Base-by-base conservation (phyloP, 352 stramenopile species). In the Aphanomyces astaci region DNA sequence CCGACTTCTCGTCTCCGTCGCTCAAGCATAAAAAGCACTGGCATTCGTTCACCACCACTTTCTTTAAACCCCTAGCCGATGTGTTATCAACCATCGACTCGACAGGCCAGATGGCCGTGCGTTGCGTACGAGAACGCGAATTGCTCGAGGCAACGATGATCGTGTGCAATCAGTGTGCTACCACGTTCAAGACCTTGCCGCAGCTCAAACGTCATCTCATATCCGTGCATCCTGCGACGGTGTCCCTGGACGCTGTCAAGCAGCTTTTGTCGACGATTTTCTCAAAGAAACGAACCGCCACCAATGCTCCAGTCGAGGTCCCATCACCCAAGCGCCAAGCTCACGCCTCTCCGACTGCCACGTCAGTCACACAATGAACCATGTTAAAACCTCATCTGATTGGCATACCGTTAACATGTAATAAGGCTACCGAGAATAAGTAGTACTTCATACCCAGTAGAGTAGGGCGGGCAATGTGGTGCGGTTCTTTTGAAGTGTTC, bases 1-100 rank as follows among this genome's bases (percentile, higher is more conserved):
- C 68, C 36, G 78, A 88, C 60, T 73, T 86, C 22, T 72, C 76
- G 40, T 74, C 69, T 5, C 24, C 55, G 10, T 63, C 48, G 10
- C 57, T 87, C 40, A 86, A 75, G 63, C 67, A 54, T 13, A 71
- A 71, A 46, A 71, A 77, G 48, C 79, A 87, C 54, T 80, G 77
- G 43, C 71, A 76, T 33, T 83, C 76, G 45, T 87, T 87, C 49
- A 75, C 75, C 19, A 79, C 75, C 3, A 19, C 52, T 19, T 76
- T 81, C 31, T 83, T 82, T 49, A 68, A 68, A 33, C 48, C 62
- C n/a, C 27, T 68, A 7, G 46, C n/a, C 2, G 22, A 33, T 32
- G 45, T 68, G 39, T 32, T 85, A 15, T 63, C 62, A 25, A 3
- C 71, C 13, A 40, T 73, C 24, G 59, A 59, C 3, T 13, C 73